phyloP scores from a whole-genome alignment of 106 monocot genomes.

The Platanthera zijinensis region DNA sequence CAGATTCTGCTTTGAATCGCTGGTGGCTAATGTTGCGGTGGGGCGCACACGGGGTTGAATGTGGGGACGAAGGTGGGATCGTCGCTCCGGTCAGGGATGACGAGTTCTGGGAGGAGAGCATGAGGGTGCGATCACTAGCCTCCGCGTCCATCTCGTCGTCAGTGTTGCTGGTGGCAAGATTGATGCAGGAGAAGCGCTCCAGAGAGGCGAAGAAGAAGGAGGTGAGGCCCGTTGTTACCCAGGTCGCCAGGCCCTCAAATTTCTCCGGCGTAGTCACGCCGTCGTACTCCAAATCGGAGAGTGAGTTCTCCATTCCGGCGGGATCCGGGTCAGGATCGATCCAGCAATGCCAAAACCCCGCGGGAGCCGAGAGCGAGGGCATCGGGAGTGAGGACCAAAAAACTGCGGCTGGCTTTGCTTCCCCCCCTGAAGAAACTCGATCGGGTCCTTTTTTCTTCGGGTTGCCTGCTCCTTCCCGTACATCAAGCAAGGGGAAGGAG shows the following conservation, averaged over 20 bases:
- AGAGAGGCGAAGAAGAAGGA: constrained; percentile 6
- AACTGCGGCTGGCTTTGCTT: no score
- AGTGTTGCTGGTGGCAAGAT: neutral
- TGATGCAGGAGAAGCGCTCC: constrained; percentile 8
- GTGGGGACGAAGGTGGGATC: neutral
- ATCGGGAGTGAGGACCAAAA: no score
- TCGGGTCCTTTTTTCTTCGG: no score
- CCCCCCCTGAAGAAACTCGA: neutral
- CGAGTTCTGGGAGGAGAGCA: neutral
- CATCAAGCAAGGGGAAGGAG: no score
- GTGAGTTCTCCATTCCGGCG: neutral
- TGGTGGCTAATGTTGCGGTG: neutral
- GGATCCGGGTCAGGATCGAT: neutral
- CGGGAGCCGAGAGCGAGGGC: no score
- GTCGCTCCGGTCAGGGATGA: neutral
- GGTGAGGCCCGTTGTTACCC: neutral
- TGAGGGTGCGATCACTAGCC: neutral
- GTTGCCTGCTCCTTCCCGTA: no score
- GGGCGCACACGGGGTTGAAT: neutral
- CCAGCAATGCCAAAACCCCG: no score
- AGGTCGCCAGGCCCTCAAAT: constrained; percentile 4
- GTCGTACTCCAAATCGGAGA: neutral
- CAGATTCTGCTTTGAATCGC: no score
- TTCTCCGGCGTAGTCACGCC: neutral
- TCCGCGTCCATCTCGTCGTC: constrained; percentile 1